Evolutionary conservation across 106 monocot genomes (phyloP), one percentile per base, ranked within the genome.

Genomic region (Platanthera zijinensis): DNA sequence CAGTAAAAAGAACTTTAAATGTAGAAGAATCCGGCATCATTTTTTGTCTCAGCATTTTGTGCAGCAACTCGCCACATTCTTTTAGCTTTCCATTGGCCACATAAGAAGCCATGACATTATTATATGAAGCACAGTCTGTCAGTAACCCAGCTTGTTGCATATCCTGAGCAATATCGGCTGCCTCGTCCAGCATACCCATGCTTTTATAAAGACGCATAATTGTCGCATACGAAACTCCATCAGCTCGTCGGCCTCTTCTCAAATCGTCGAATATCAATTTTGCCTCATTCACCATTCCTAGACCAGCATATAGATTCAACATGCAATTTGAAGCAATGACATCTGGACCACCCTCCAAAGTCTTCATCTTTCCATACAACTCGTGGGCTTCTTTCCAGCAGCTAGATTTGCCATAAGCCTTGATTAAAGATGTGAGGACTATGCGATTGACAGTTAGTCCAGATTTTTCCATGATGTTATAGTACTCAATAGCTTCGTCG

Each of bases 151-250:
- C 82, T 12, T 74, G 78, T 57, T 86, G 82, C 77, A 89, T 75
- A 53, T 89, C 82, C 69, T 85, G 69, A 79, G 89, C 87, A 67
- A 89, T 52, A 63, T 76, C 75, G 52, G 76, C 76, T 6, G 95
- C 85, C 70, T 89, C 87, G 19, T 77, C 69, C 48, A 95, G 77
- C 87, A 91, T 86, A 82, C 95, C 95, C 91, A 95, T 92, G 79
- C 57, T 95, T 73, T 87, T 95, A 80, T 86, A 95, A 7, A 95
- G 83, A 78, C 83, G 83, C 83, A 86, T 89, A 91, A 95, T 95
- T 10, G 85, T 87, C 68, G 82, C 74, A 83, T 92, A 92, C 4
- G 95, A 89, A 66, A 92, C 78, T 13, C 79, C 83, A 92, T 95
- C 89, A 18, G 87, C 95, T 19, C 32, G 79, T 66, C 69, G 69